Base-by-base conservation (phyloP, 768 basidiomycete genomes). In the Leccinum subgranulosum region DNA sequence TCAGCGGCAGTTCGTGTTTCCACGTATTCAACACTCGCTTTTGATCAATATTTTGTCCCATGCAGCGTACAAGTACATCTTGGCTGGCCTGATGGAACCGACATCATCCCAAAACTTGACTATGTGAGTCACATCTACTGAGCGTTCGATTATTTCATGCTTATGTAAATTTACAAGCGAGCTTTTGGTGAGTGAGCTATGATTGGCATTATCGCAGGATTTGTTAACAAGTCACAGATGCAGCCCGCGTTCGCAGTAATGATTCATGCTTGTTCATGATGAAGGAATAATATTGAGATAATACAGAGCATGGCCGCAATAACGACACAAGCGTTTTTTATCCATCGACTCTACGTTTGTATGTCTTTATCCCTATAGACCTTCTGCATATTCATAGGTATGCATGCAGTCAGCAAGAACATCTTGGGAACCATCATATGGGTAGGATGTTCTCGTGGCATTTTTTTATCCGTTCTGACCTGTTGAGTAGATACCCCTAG, bases 291-390 rank as follows among this genome's bases (percentile, higher is more conserved):
- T 53, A 4, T 14, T 31, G n/a, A 41, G 3, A 19, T n/a, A n/a
- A 21, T 10, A 11, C 23, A 57, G 51, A 17, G 7, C 25, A 2
- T 25, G 31, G 28, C 49, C 14, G 28, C 33, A n/a, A 9, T 33
- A 12, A 6, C 33, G 9, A n/a, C 47, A 25, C 56, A 53, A 48
- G 51, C n/a, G 2, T 53, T 57, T 33, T 57, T 57, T 10, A 29
- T 49, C 8, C 17, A 57, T 10, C 46, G 51, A 34, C 52, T 53
- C 34, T 57, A 47, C 8, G 10, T 49, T 23, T 53, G 56, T 57
- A 36, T 4, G 51, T 41, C 17, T 48, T 19, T 10, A 14, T n/a
- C 6, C 14, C 14, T 19, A 1, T 19, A 7, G 12, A 14, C 4
- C 11, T 27, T 39, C 11, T n/a, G 36, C 1, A 19, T 5, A 19